phyloP scores from a whole-genome alignment of 495 filamentous ascomycete species.

The Daldinia grandis region DNA sequence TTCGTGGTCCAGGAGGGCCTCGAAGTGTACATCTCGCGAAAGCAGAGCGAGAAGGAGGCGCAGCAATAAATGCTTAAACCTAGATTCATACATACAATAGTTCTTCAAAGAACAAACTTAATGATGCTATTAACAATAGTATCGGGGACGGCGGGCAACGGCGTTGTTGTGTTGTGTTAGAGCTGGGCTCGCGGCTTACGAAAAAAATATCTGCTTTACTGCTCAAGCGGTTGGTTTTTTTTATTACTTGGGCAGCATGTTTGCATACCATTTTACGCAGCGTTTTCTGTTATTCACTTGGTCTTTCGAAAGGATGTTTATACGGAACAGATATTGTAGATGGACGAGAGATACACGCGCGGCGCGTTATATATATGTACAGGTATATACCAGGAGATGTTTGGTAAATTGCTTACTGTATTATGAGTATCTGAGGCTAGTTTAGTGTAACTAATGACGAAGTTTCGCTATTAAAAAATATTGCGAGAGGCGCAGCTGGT shows the following conservation, averaged over 20 bases:
- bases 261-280: slow-evolving; percentile 25
- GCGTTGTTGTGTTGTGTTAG: slow-evolving; percentile 32
- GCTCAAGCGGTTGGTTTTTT: not conserved
- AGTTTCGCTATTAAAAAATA: not conserved
- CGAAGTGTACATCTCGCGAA: slow-evolving; percentile 52
- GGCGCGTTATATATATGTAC: slow-evolving; percentile 13
- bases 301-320: not conserved
- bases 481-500: not conserved
- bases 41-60: slow-evolving; percentile 25
- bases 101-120: slow-evolving; percentile 3
- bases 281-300: not conserved
- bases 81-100: not conserved
- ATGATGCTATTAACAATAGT: slow-evolving; percentile 36
- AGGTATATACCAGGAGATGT: slow-evolving; percentile 13
- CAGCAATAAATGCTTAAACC: not conserved
- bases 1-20: slow-evolving; percentile 63
- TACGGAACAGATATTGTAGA: slow-evolving; percentile 1
- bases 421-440: slow-evolving; percentile 7
- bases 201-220: slow-evolving; percentile 10
- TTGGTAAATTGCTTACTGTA: slow-evolving; percentile 40
- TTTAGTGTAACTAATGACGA: slow-evolving; percentile 1
- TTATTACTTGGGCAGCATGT: slow-evolving; percentile 14
- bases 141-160: slow-evolving; percentile 37
- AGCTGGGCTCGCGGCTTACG: slow-evolving; percentile 31
- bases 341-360: not conserved